phyloP scores from a whole-genome alignment of 2,329 filamentous ascomycete species.

The Daldinia sp. region DNA sequence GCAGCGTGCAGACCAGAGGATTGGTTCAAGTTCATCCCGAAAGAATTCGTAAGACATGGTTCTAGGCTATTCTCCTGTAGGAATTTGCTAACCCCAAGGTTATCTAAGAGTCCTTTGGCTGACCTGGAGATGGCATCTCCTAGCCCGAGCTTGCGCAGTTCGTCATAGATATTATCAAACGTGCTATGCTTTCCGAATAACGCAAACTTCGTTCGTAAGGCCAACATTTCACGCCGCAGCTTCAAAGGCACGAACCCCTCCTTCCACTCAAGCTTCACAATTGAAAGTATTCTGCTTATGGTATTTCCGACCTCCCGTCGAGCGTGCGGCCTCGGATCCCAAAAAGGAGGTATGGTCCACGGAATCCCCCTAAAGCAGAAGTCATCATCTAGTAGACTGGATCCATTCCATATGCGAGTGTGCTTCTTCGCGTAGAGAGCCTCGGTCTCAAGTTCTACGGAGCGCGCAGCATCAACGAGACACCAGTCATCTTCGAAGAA shows the following conservation, averaged over 20 bases:
- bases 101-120: background rate
- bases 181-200: background rate
- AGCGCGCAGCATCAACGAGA: background rate
- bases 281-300: background rate
- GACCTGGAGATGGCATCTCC: background rate
- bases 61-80: background rate
- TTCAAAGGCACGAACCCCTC: background rate
- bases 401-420: background rate
- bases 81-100: background rate
- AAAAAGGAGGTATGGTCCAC: background rate
- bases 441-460: background rate
- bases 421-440: background rate
- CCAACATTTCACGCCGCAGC: background rate
- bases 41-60: background rate
- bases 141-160: background rate
- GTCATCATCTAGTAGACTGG: background rate
- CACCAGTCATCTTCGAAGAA: background rate
- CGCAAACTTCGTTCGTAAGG: background rate
- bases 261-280: background rate
- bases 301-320: background rate
- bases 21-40: background rate
- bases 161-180: background rate
- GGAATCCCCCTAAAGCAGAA: background rate
- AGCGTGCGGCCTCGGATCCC: background rate
- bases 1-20: background rate